Base-by-base conservation (phyloP, 2,329 filamentous ascomycete species). In the Hypocrella siamensis region DNA sequence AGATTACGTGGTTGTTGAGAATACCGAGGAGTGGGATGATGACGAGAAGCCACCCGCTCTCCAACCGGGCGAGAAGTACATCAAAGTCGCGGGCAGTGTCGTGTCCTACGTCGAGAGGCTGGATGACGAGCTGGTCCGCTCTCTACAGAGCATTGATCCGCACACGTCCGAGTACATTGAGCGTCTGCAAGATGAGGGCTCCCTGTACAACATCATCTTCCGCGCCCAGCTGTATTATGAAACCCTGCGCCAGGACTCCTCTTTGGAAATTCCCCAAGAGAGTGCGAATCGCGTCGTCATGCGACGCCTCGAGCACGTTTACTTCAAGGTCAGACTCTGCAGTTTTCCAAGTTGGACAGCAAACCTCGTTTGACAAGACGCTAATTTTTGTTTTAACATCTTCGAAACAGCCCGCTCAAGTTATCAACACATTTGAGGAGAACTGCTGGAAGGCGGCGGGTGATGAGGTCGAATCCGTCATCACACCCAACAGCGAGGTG, bases 111-210 rank as follows among this genome's bases (percentile, higher is more conserved):
- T 93, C 19, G 90, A 98, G 67, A 74, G 90, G 50, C 71, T 98
- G 15, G 90, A 98, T 48, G 90, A 98, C 49, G 92, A 98, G 63
- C 81, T 98, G 41, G 93, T 83, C 38, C 79, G 90, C 46, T 94
- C 90, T n/a, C 69, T 98, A 32, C 90, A 98, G 59, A 82, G 79
- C 58, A 94, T 98, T 49, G 90, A 98, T 54, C 92, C 90, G 35
- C 90, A 98, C 61, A 98, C 90, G 26, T 90, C 90, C 19, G 90
- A 98, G 61, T 98, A 98, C 53, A 93, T 98, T 39, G 90, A 98
- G 54, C 75, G 92, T 36, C 64, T 98, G 37, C 79, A 81, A 34
- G 90, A 98, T 47, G 90, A 98, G 63, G 79, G 79, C 40, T 65
- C 78, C 30, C 67, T 98, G 31, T 98, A 98, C 66, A 85, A 83